A percentile compares a stretch with the other conserved stretches of the same genome.
Evolutionary conservation across 2,329 filamentous ascomycete genomes (phyloP).

Genomic region (Pseudocercospora musae): DNA sequence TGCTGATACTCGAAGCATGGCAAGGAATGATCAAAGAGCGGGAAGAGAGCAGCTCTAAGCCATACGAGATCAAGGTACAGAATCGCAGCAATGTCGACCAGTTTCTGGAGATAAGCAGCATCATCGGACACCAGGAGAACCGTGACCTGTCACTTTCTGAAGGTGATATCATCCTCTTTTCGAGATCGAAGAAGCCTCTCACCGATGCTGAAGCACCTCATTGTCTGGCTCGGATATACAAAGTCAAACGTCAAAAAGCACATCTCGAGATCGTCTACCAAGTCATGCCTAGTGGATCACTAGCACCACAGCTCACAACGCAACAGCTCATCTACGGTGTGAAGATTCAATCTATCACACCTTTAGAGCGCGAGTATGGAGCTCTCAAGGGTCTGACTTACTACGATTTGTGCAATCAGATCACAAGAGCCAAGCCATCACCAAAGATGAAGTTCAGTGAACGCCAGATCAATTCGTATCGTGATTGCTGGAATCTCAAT

Average conservation of each 20-base stretch:
- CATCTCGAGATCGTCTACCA: slow-evolving; percentile 82
- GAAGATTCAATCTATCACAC: slow-evolving; percentile 89
- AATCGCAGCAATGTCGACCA: slow-evolving; percentile 88
- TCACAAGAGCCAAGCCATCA: slow-evolving; percentile 83
- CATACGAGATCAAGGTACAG: slow-evolving; percentile 83
- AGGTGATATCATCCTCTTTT: slow-evolving; percentile 86
- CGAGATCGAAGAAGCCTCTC: slow-evolving; percentile 69
- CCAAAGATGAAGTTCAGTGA: slow-evolving; percentile 79
- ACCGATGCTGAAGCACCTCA: slow-evolving; percentile 64
- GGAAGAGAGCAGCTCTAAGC: slow-evolving; percentile 75
- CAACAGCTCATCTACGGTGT: slow-evolving; percentile 68
- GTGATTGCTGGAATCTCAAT: slow-evolving; percentile 80
- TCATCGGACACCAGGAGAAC: slow-evolving; percentile 67
- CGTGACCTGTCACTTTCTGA: slow-evolving; percentile 72
- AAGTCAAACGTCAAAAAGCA: slow-evolving; percentile 75
- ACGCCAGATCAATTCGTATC: slow-evolving; percentile 64
- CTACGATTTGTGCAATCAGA: slow-evolving; percentile 92
- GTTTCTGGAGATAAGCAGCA: slow-evolving; percentile 86
- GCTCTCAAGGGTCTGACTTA: slow-evolving; percentile 87
- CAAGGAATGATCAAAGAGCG: slow-evolving; percentile 86
- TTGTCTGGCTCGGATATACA: slow-evolving; percentile 80
- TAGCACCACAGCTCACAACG: slow-evolving; percentile 55
- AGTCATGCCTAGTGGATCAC: slow-evolving; percentile 56
- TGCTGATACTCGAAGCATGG: slow-evolving; percentile 93
- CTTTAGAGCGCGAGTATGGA: slow-evolving; percentile 92